These are phyloP conservation scores for Phytophthora fragariaefolia DNA, from an alignment of 352 stramenopile genomes.

Conservation along the genomic window DNA sequence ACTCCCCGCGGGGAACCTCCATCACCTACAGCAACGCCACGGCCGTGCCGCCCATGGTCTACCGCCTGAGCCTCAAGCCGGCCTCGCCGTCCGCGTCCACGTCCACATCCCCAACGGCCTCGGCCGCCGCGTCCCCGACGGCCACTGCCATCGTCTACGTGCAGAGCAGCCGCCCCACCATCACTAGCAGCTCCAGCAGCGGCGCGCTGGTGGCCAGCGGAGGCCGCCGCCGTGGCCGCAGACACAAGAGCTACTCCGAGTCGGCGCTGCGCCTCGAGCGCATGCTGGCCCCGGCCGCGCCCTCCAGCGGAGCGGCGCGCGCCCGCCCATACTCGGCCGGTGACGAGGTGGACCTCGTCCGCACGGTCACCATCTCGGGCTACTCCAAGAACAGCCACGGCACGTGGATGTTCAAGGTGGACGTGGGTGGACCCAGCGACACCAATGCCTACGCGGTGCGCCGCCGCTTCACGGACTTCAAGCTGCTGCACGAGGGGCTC, in stretches of 20 bases:
- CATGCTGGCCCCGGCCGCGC: constrained; percentile 33
- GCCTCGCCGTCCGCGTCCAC: constrained; percentile 27
- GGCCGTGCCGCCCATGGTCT: constrained; percentile 38
- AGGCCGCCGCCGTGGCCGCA: constrained; percentile 28
- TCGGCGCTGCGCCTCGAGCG: constrained; percentile 58
- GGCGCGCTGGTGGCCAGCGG: constrained; percentile 28
- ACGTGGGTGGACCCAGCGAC: constrained; percentile 58
- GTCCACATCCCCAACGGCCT: constrained; percentile 16
- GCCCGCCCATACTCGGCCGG: constrained; percentile 63
- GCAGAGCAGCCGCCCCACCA: constrained; percentile 25
- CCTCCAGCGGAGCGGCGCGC: constrained; percentile 26
- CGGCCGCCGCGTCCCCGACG: constrained; percentile 11
- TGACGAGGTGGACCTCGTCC: constrained; percentile 50
- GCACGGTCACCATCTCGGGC: constrained; percentile 63
- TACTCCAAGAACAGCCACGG: constrained; percentile 70
- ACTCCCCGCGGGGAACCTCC: constrained; percentile 46
- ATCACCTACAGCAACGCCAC: constrained; percentile 39
- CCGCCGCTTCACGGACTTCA: constrained; percentile 81
- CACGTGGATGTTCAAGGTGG: constrained; percentile 83
- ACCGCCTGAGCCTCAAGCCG: constrained; percentile 49
- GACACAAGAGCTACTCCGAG: constrained; percentile 77
- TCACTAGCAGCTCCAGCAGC: constrained; percentile 27
- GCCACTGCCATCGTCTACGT: constrained; percentile 27
- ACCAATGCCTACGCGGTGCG: constrained; percentile 70
- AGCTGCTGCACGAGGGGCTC: constrained; percentile 67